phyloP scores from a whole-genome alignment of 768 basidiomycete species.

The Plicaturopsis crispa region DNA sequence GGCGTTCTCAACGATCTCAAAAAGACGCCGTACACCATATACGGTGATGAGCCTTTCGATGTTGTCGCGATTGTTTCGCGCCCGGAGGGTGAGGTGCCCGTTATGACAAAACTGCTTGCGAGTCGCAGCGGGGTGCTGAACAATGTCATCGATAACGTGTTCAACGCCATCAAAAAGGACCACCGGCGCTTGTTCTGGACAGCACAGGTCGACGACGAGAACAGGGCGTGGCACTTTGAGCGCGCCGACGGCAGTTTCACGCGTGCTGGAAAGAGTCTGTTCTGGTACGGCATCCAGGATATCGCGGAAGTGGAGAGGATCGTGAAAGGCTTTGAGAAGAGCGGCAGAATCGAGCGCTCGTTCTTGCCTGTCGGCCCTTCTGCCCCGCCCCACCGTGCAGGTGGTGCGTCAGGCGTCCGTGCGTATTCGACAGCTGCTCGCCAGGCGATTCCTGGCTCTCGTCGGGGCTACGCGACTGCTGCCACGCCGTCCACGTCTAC shows the following conservation, averaged over 20 bases:
- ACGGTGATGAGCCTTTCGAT: slow-evolving; percentile 97
- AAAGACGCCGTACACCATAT: slow-evolving; percentile 83
- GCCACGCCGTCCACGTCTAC: slow-evolving; percentile 37
- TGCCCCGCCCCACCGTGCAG: slow-evolving; percentile 46
- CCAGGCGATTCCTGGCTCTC: slow-evolving; percentile 32
- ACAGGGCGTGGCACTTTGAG: slow-evolving; percentile 98
- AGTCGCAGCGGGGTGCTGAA: slow-evolving; percentile 88
- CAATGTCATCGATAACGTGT: slow-evolving; percentile 95
- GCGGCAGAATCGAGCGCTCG: slow-evolving; percentile 77
- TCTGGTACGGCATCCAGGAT: slow-evolving; percentile 96
- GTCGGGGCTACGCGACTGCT: slow-evolving; percentile 77
- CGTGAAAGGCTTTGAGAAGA: slow-evolving; percentile 67
- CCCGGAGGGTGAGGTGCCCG: slow-evolving; percentile 80
- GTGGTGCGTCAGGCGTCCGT: slow-evolving; percentile 30
- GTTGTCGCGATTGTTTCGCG: slow-evolving; percentile 91
- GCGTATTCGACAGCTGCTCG: slow-evolving; percentile 54
- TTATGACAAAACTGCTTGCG: slow-evolving; percentile 88
- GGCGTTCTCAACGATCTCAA: slow-evolving; percentile 80
- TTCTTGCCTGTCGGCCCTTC: slow-evolving; percentile 85
- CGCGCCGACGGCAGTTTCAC: slow-evolving; percentile 97
- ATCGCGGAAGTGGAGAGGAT: slow-evolving; percentile 85
- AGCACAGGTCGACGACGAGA: slow-evolving; percentile 93
- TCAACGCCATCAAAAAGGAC: slow-evolving; percentile 93
- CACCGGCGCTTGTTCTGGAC: slow-evolving; percentile 96
- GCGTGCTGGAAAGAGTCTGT: slow-evolving; percentile 84